A percentile compares a stretch with the other conserved stretches of the same genome.
These are phyloP conservation scores for Neofusicoccum laricinum DNA, from an alignment of 2,329 filamentous ascomycete genomes.

Conservation along the genomic window DNA sequence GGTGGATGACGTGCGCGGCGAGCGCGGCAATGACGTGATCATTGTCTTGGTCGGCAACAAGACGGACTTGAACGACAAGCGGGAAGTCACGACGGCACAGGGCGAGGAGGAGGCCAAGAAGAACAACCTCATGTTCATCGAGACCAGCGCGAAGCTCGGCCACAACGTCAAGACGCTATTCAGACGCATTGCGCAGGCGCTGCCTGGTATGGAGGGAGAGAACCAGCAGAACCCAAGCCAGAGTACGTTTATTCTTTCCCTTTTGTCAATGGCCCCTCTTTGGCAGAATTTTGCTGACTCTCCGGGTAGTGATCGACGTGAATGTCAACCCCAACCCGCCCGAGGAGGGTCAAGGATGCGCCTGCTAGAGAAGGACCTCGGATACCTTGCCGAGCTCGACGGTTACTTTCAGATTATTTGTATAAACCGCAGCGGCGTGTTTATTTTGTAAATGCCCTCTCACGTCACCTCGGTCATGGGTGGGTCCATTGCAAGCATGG, in stretches of 20 bases:
- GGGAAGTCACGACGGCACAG: slow-evolving; percentile 93
- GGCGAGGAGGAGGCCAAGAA: slow-evolving; percentile 98
- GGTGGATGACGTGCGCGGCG: slow-evolving; percentile 96
- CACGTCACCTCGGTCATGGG: slow-evolving; percentile 3
- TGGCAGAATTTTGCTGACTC: slow-evolving; percentile 25
- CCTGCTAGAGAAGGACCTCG: slow-evolving; percentile 28
- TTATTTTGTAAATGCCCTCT: slow-evolving; percentile 18
- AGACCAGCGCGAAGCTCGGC: slow-evolving; percentile 95
- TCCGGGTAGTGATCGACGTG: slow-evolving; percentile 77
- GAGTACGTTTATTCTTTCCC: slow-evolving; percentile 57
- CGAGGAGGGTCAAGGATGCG: slow-evolving; percentile 27
- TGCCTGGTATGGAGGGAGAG: slow-evolving; percentile 95
- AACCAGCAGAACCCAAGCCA: slow-evolving; percentile 74
- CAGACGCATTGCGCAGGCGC: slow-evolving; percentile 94
- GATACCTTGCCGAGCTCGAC: not conserved
- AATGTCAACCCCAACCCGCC: slow-evolving; percentile 68
- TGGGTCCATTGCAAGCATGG: slow-evolving; percentile 36
- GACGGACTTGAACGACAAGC: slow-evolving; percentile 97
- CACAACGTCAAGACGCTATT: slow-evolving; percentile 98
- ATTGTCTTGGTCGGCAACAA: slow-evolving; percentile 99
- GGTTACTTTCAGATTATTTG: slow-evolving; percentile 9
- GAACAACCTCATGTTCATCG: slow-evolving; percentile 97
- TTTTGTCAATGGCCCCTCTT: not conserved
- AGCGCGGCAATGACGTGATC: slow-evolving; percentile 97
- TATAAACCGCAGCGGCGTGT: slow-evolving; percentile 15